Evolutionary conservation across 306 rosid genomes (phyloP), one percentile per base, ranked within the genome.

Genomic region (Sicyos baderoa): DNA sequence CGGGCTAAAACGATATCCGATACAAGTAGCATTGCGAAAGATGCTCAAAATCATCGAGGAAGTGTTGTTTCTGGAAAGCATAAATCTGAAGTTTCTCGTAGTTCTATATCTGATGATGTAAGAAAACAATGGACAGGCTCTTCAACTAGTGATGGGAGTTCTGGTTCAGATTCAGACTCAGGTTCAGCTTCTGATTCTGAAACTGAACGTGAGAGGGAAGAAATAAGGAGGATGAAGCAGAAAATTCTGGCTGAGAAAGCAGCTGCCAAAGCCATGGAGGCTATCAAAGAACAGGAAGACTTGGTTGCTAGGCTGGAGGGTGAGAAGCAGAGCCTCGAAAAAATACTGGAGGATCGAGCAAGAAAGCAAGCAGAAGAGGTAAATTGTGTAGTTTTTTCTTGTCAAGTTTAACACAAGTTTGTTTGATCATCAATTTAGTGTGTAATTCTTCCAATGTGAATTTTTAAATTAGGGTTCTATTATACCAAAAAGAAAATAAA

Each of bases 281-380:
- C 79, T 70, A 88, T 94, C 76, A 85, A 90, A 79, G 97, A 88
- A 76, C 76, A 82, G 79, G 97, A 94, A 78, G 85, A 94, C 73
- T 80, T 76, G 71, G 97, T 90, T 77, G 99, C 97, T 60, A 88
- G 86, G 80, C 79, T 94, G 85, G 99, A 94, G 76, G 99, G 99
- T 7, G 97, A 94, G 86, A 94, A 85, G 81, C 86, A 90, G 77
- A 94, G 97, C 82, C 85, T 88, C 49, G 97, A 94, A 84, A 94
- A 94, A 83, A 94, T 88, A 71, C 84, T 86, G 16, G 97, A 93
- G 81, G 94, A 84, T 75, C 83, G 94, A 76, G 96, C 92, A 75
- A 85, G 82, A 65, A 86, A 88, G 77, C 96, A 93, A 81, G 99
- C 91, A 70, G 89, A 85, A 78, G 96, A 93, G 97, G 99, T 90